A percentile compares a stretch with the other conserved stretches of the same genome.
phyloP scores from a whole-genome alignment of 345 rosid genomes.

The Crucihimalaya himalaica region DNA sequence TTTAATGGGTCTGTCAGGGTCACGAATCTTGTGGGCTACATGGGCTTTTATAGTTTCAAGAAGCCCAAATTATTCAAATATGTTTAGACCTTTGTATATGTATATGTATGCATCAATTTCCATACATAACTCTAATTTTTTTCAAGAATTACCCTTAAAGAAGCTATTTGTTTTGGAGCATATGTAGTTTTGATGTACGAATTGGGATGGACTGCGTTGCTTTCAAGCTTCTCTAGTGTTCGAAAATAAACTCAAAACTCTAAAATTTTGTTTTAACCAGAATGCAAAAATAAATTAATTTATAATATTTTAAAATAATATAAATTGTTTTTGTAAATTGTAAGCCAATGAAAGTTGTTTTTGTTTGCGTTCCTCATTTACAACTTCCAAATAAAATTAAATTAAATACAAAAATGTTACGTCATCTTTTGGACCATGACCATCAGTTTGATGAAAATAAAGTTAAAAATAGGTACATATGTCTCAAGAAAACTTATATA shows the following conservation, averaged over 20 bases:
- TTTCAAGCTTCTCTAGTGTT: slow-evolving; percentile 5
- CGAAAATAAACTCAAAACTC: neutral
- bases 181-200: neutral
- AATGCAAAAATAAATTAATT: neutral
- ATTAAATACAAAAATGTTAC: neutral
- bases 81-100: neutral
- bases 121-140: slow-evolving; percentile 1
- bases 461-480: neutral
- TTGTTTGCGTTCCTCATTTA: neutral
- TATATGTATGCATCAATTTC: neutral
- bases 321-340: neutral
- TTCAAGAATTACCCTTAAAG: neutral
- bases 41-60: neutral
- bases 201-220: neutral
- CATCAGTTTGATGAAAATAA: neutral
- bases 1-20: neutral
- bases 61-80: neutral
- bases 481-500: neutral
- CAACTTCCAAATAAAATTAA: neutral
- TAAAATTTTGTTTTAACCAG: neutral
- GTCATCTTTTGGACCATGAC: neutral
- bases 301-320: neutral
- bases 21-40: neutral
- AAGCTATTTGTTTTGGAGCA: neutral
- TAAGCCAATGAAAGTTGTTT: neutral